phyloP scores from a whole-genome alignment of 768 basidiomycete species.

The Amanita exitialis region DNA sequence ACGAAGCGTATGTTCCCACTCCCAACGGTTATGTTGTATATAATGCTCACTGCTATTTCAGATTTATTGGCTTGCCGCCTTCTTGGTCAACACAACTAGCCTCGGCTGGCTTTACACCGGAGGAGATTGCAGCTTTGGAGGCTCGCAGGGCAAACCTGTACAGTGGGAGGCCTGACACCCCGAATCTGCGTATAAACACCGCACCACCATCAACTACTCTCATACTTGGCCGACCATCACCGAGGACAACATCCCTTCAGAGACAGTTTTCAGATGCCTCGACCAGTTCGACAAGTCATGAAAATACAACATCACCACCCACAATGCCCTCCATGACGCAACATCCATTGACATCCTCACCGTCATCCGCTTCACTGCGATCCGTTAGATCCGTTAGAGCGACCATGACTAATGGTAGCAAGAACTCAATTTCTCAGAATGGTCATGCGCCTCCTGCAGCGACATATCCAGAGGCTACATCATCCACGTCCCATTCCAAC shows the following conservation, averaged over 20 bases:
- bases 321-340: constrained; percentile 6
- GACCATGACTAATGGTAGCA: constrained; percentile 6
- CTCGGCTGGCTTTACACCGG: constrained; percentile 54
- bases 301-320: constrained; percentile 5
- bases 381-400: constrained; percentile 12
- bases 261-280: constrained; percentile 23
- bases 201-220: constrained; percentile 8
- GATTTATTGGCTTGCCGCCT: constrained; percentile 59
- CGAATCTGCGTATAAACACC: constrained; percentile 7
- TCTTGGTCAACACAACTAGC: constrained; percentile 60
- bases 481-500: constrained; percentile 15
- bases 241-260: constrained; percentile 26
- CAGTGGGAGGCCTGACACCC: constrained; percentile 23
- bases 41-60: constrained; percentile 13
- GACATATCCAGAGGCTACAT: constrained; percentile 10
- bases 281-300: constrained; percentile 8
- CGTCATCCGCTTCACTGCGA: constrained; percentile 12
- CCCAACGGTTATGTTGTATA: not conserved
- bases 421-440: constrained; percentile 6
- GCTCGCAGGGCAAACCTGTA: constrained; percentile 28
- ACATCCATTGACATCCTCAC: constrained; percentile 9
- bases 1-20: constrained; percentile 46
- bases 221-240: constrained; percentile 18
- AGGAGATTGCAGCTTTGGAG: constrained; percentile 55
- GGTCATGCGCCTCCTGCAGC: constrained; percentile 2